Evolutionary conservation across 495 filamentous ascomycete genomes (phyloP), one percentile per base, ranked within the genome.

Genomic region (Hypoxylon fragiforme): DNA sequence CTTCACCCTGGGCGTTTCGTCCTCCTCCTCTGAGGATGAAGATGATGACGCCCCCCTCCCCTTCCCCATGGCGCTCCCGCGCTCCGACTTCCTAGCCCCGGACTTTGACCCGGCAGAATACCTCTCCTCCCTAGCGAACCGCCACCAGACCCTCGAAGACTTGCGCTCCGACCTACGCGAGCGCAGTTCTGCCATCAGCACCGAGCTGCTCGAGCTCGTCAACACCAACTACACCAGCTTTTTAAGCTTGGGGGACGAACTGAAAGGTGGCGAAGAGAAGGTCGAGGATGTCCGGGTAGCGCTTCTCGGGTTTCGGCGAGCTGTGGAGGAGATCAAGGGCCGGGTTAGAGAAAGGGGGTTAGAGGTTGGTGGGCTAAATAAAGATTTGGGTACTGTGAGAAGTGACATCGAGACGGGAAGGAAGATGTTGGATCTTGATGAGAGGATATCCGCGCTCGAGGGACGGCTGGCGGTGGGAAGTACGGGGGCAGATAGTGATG

Each of bases 81-180:
- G 92, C 16, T 70, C 76, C 28, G 87, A 88, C 50, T 97, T 96
- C 71, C 83, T 96, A 3, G 70, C 83, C 12, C 80, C 86, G 1
- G 71, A 84, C 56, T 99, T 99, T 73, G 81, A 87, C 56, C 88
- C 95, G 13, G 81, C 86, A 4, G 73, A 74, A 0, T 99, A 95
- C 73, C 85, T 99, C 30, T 89, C 89, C 4, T 85, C 86, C 3
- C 77, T 97, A 0, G 85, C 79, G 22, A 86, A 91, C 64, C 86
- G 94, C 1, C 92, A 97, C 66, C 94, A 98, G 67, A 96, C 90
- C 2, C 88, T 99, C 39, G 92, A 96, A 68, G 95, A 99, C 69
- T 77, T 99, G 13, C 88, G 92, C 12, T 69, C 84, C 20, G 95
- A 99, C 60, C 77, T 99, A 3, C 84, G 91, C 12, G 77, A 86